phyloP scores from a whole-genome alignment of 495 filamentous ascomycete species.

The Pseudevernia furfuracea region DNA sequence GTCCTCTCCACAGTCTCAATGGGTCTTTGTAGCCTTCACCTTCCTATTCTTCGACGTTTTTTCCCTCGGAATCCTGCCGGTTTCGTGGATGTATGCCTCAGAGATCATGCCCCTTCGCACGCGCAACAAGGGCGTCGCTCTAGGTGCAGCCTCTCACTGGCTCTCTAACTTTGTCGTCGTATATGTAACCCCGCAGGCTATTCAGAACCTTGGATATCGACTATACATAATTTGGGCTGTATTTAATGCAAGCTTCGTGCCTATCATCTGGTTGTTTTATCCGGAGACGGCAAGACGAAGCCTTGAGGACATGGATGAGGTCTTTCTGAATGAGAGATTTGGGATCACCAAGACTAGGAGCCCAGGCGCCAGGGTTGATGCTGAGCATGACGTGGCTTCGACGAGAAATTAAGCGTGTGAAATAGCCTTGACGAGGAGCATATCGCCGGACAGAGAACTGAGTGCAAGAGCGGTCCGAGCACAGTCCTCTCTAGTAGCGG shows the following conservation, averaged over 20 bases:
- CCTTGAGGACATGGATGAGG: slow-evolving; percentile 31
- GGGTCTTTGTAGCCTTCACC: slow-evolving; percentile 43
- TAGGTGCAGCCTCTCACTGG: slow-evolving; percentile 42
- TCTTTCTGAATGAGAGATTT: slow-evolving; percentile 22
- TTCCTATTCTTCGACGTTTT: slow-evolving; percentile 56
- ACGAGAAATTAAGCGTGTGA: too few relatives aligned
- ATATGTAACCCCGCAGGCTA: slow-evolving; percentile 41
- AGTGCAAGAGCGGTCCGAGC: too few relatives aligned
- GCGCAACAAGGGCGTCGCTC: slow-evolving; percentile 54
- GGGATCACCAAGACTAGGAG: slow-evolving; percentile 20
- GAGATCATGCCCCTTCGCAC: slow-evolving; percentile 69
- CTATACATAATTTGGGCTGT: slow-evolving; percentile 38
- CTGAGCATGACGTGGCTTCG: too few relatives aligned
- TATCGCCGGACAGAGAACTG: too few relatives aligned
- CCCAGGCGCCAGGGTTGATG: slow-evolving; percentile 1
- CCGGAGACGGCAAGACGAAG: slow-evolving; percentile 40
- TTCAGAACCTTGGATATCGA: slow-evolving; percentile 32
- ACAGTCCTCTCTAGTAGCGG: too few relatives aligned
- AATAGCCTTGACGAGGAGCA: too few relatives aligned
- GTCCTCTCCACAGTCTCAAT: slow-evolving; percentile 14
- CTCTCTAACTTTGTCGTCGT: slow-evolving; percentile 43
- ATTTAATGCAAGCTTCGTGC: slow-evolving; percentile 42
- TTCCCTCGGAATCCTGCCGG: slow-evolving; percentile 46
- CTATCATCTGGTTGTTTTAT: slow-evolving; percentile 55
- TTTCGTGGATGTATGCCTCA: slow-evolving; percentile 68